Percentiles rank a stretch among this genome's conserved stretches.
Conservation (phyloP, 805 yeast species). For the Candida arabinofermentans region DNA sequence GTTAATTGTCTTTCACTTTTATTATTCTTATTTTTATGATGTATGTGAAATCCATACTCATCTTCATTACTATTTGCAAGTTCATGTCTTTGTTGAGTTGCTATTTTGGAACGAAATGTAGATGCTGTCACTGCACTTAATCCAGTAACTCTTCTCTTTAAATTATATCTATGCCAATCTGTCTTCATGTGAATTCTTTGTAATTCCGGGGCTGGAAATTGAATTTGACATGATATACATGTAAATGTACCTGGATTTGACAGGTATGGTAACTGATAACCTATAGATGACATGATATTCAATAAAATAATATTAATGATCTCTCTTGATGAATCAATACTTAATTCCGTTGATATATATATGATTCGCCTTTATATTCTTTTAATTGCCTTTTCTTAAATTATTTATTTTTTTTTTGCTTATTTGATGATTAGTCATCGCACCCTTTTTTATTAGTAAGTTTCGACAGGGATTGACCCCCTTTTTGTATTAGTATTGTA, state of each 20-base stretch:
- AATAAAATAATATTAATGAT: no score
- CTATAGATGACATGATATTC: background rate
- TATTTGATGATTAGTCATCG: no score
- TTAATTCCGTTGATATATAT: no score
- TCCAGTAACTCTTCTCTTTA: slow-evolving; percentile 89
- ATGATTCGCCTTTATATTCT: no score
- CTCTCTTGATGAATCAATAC: no score
- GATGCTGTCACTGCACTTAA: slow-evolving; percentile 54
- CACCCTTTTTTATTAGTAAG: no score
- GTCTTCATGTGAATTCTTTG: slow-evolving; percentile 95
- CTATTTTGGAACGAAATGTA: slow-evolving; percentile 27
- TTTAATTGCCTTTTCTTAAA: no score
- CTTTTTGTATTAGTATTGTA: no score
- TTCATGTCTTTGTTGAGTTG: slow-evolving; percentile 22
- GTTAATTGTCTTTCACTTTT: slow-evolving; percentile 31
- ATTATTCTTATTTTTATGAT: slow-evolving; percentile 20
- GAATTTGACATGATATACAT: slow-evolving; percentile 86
- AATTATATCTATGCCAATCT: slow-evolving; percentile 96
- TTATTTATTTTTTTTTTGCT: no score
- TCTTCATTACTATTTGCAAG: slow-evolving; percentile 36
- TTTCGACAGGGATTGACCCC: no score
- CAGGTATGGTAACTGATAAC: slow-evolving; percentile 7
- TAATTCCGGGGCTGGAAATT: slow-evolving; percentile 72
- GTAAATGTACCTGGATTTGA: slow-evolving; percentile 39
- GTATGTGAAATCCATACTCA: slow-evolving; percentile 50